phyloP scores from a whole-genome alignment of 805 yeast genomes.

The Lipomyces sp. region DNA sequence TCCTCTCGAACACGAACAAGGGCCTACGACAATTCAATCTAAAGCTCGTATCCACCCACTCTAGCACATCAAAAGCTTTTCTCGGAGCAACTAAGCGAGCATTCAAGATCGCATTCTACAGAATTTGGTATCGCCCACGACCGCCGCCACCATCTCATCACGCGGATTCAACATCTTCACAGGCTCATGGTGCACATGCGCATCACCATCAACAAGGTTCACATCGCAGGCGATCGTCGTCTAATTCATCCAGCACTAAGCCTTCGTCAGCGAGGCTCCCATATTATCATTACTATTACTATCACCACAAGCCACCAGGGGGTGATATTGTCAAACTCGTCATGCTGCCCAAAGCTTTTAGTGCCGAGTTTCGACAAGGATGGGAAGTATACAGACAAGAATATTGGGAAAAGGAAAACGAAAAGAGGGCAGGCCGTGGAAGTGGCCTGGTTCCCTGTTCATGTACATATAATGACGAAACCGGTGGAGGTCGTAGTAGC shows the following conservation, averaged over 20 bases:
- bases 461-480: conserved; percentile 17
- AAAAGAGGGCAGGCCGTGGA: conserved; percentile 32
- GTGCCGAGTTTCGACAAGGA: conserved; percentile 81
- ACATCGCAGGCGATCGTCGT: conserved; percentile 29
- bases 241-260: conserved; percentile 20
- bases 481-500: neutral
- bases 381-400: conserved; percentile 95
- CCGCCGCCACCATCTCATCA: conserved; percentile 13
- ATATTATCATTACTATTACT: conserved; percentile 30
- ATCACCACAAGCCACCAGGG: conserved; percentile 50
- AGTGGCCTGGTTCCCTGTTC: conserved; percentile 30
- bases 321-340: conserved; percentile 79
- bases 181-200: neutral
- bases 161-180: conserved; percentile 11
- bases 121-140: conserved; percentile 20
- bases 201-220: conserved; percentile 15
- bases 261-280: conserved; percentile 12
- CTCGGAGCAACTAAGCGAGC: conserved; percentile 51
- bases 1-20: conserved; percentile 81
- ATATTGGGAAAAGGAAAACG: conserved; percentile 86
- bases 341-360: conserved; percentile 78
- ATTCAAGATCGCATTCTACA: conserved; percentile 21
- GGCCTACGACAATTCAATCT: conserved; percentile 80
- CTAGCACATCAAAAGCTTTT: conserved; percentile 39
- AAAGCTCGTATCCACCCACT: conserved; percentile 38